Evolutionary conservation across 2,329 filamentous ascomycete species (phyloP), one percentile per base, ranked within the genome.

Genomic region (Clathrospora elynae): DNA sequence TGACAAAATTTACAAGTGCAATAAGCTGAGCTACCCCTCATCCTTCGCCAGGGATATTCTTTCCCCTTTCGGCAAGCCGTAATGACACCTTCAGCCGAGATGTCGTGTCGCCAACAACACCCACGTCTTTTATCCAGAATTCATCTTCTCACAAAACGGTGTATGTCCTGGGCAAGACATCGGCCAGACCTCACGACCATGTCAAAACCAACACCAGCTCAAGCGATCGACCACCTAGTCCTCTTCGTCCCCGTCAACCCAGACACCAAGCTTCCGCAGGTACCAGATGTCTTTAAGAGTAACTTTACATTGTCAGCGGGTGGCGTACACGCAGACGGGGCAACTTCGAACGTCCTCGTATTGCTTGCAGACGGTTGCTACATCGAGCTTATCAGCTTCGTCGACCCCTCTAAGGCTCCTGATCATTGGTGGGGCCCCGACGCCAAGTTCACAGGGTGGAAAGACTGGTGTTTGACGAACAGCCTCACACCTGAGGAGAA

Each of bases 331-430:
- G 78, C 81, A 6, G 83, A 83, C 49, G 78, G 78, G 10, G 72
- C 62, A 72, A 52, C 87, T 78, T 1, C 78, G 76, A 87, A 87
- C 68, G 78, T 77, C 29, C 77, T 87, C 12, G 77, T 86, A 13
- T 68, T 85, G 10, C 78, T 88, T 46, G 57, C 72, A 17, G 84
- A 87, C 53, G 84, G 84, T 19, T 78, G 77, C 14, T 87, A 87
- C 67, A 71, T 88, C 38, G 84, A 88, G 59, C 71, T 87, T 35
- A 84, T 86, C 46, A 78, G 81, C 25, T 87, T 86, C 61, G 71
- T 81, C 34, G 63, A 78, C 13, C 75, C 73, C 28, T 61, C 66
- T 22, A 55, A 65, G n/a, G 68, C 71, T 4, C 55, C 66, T 5
- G 73, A 77, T 3, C 83, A 87, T 57, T 79, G 78, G 58, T 88